Base-by-base conservation (phyloP, 768 basidiomycete genomes). In the Pleurotus eryngii region DNA sequence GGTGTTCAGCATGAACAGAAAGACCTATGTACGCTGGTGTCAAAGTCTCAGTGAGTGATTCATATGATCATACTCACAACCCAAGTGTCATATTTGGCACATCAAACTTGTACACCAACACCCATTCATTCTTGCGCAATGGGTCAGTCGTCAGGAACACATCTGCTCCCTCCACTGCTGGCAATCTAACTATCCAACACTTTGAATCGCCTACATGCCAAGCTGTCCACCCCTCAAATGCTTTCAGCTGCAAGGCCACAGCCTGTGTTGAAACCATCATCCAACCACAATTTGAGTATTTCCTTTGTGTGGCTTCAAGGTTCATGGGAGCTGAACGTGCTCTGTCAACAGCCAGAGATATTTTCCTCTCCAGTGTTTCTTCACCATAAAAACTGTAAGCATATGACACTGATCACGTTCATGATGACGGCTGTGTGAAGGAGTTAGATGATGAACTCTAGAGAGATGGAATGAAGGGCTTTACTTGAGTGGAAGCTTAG, bases 401-500 rank as follows among this genome's bases (percentile, higher is more conserved):
- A 24, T 37, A 37, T 15, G 22, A 39, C n/a, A 39, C 50, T 12
- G 37, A 53, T 40, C 11, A 53, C 5, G 22, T 53, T 53, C 22
- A 30, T 53, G 11, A 53, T 37, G 9, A 40, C 50, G 20, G 50
- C 50, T 53, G n/a, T 26, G 27, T 35, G 4, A 30, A 17, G 12
- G 12, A 15, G 15, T 35, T 37, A 42, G 39, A n/a, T 18, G 40
- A 8, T 22, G 5, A 24, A 53, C 11, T 8, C 22, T 24, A 38
- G 12, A 39, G 9, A 11, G 37, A 53, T n/a, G 11, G 7, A 7
- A 22, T 20, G n/a, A 15, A n/a, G 15, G 30, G 20, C 61, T 3
- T 6, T 46, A 68, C 67, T 67, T 18, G 67, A 68, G 26, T 68
- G 67, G 30, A 64, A 68, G 7, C 57, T 57, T 3, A 68, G 42